A percentile compares a stretch with the other conserved stretches of the same genome.
Conservation (phyloP, 768 basidiomycete species). For the Hygrophorus russula region DNA sequence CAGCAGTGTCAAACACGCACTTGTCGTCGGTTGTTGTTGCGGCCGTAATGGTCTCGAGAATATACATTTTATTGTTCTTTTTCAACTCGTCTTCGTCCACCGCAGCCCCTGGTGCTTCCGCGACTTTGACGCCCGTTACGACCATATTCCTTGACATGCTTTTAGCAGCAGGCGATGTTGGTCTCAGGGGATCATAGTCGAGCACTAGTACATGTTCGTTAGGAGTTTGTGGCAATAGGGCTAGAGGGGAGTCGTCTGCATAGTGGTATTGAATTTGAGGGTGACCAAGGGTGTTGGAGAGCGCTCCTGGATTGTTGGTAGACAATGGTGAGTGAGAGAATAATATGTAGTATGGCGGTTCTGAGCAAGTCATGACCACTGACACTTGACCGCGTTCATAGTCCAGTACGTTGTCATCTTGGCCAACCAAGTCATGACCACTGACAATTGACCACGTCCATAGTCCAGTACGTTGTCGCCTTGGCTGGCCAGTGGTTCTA, state of each 20-base stretch:
- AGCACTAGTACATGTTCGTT: conserved; percentile 69
- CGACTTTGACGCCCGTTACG: conserved; percentile 50
- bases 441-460: no score
- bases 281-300: conserved; percentile 45
- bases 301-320: conserved; percentile 17
- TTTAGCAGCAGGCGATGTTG: conserved; percentile 33
- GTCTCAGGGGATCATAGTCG: conserved; percentile 43
- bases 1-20: conserved; percentile 21
- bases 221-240: conserved; percentile 45
- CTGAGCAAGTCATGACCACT: conserved; percentile 8
- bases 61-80: conserved; percentile 60
- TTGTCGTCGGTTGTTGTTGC: conserved; percentile 32
- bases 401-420: no score
- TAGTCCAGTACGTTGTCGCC: no score
- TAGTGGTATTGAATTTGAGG: conserved; percentile 76
- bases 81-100: conserved; percentile 34
- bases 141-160: conserved; percentile 34
- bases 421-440: no score
- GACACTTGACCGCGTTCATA: no score
- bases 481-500: no score
- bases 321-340: conserved; percentile 44
- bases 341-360: conserved; percentile 58
- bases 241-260: conserved; percentile 63
- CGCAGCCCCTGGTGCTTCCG: conserved; percentile 65
- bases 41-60: conserved; percentile 46